phyloP scores from a whole-genome alignment of 768 basidiomycete species.

The Pleurotus ostreatus region DNA sequence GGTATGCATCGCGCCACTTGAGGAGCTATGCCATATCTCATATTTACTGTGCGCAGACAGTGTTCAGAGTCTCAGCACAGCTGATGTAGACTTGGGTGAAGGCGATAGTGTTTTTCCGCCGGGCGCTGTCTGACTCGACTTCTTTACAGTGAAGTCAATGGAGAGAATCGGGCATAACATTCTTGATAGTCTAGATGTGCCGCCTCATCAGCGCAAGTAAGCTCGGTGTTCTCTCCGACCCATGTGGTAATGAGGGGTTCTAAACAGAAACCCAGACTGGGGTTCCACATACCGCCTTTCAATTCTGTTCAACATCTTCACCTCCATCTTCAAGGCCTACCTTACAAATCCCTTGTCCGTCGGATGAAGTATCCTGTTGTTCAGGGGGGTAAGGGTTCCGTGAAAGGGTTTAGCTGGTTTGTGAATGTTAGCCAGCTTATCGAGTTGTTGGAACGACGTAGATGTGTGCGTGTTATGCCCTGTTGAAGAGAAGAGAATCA shows the following conservation, averaged over 20 bases:
- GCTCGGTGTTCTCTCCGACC: constrained; percentile 14
- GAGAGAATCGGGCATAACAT: constrained; percentile 45
- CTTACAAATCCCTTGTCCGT: constrained; percentile 43
- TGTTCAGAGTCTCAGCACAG: constrained; percentile 40
- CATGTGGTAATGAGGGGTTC: constrained; percentile 19
- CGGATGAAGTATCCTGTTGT: constrained; percentile 47
- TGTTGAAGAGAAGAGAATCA: constrained; percentile 20
- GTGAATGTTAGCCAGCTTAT: constrained; percentile 57
- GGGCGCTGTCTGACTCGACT: too few species aligned
- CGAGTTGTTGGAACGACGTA: constrained; percentile 52
- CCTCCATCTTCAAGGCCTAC: constrained; percentile 67
- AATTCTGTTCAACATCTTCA: constrained; percentile 71
- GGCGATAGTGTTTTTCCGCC: too few species aligned
- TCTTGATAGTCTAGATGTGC: constrained; percentile 44
- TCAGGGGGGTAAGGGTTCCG: constrained; percentile 30
- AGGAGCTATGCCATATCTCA: background rate
- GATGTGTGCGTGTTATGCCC: constrained; percentile 46
- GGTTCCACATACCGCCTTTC: constrained; percentile 82
- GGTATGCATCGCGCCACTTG: constrained; percentile 25
- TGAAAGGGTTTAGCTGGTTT: constrained; percentile 77
- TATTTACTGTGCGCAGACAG: constrained; percentile 37
- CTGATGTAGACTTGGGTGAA: constrained; percentile 48
- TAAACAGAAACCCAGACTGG: constrained; percentile 44
- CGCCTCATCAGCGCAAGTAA: constrained; percentile 42
- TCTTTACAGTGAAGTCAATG: constrained; percentile 40